Evolutionary conservation across 2,329 filamentous ascomycete species (phyloP).

Genomic region (Colletotrichum lentis): DNA sequence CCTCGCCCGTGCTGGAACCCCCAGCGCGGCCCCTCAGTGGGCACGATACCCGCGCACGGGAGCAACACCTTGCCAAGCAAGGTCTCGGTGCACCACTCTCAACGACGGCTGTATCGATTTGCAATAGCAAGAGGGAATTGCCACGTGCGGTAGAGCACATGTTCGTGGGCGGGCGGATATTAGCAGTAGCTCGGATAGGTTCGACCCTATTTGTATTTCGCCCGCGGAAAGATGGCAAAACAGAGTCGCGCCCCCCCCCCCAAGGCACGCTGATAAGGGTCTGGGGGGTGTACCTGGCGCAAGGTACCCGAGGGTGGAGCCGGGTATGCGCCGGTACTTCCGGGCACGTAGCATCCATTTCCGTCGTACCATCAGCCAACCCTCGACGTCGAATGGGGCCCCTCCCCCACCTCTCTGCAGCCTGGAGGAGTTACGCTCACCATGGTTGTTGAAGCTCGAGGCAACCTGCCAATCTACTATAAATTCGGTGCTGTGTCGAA

Average conservation of each 20-base stretch:
- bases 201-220: not conserved
- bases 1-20: slow-evolving; percentile 6
- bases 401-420: not conserved
- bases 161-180: no score
- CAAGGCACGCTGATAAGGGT: not conserved
- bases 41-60: slow-evolving; percentile 33
- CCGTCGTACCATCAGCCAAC: not conserved
- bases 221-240: not conserved
- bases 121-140: not conserved
- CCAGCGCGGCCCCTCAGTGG: slow-evolving; percentile 25
- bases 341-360: slow-evolving; percentile 1
- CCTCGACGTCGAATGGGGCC: slow-evolving; percentile 6
- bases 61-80: not conserved
- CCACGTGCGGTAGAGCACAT: no score
- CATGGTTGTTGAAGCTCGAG: not conserved
- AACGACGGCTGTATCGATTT: no score
- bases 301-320: slow-evolving; percentile 23
- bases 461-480: not conserved
- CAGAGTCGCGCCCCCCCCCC: no score
- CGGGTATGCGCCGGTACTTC: slow-evolving; percentile 16
- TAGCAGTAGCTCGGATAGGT: not conserved
- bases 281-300: not conserved
- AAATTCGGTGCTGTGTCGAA: not conserved
- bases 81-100: not conserved
- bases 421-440: slow-evolving; percentile 2